Evolutionary conservation across 331 rosid species (phyloP).

Genomic region (Phaseolus coccineus): DNA sequence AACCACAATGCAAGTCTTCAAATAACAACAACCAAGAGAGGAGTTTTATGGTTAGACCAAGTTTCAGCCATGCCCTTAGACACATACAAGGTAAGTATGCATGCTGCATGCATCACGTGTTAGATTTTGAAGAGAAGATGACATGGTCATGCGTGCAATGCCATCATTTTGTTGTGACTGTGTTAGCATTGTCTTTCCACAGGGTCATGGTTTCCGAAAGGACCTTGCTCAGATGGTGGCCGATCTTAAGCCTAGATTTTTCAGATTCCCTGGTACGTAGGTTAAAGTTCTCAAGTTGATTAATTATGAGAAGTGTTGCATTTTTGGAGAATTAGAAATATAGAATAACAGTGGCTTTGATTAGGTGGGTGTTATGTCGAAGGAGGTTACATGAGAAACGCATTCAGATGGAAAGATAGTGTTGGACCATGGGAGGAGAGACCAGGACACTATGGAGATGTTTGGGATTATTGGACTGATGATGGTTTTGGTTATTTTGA

Average conservation of each 20-base stretch:
- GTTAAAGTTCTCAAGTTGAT: too few relatives aligned
- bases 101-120: not conserved
- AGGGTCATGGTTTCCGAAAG: conserved; percentile 74
- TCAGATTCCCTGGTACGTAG: conserved; percentile 78
- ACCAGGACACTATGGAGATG: conserved; percentile 79
- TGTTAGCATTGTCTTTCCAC: conserved; percentile 17
- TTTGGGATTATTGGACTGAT: conserved; percentile 88
- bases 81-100: conserved; percentile 59
- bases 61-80: conserved; percentile 79
- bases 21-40: conserved; percentile 61
- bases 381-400: conserved; percentile 72
- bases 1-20: conserved; percentile 67
- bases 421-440: conserved; percentile 80
- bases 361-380: conserved; percentile 77
- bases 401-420: conserved; percentile 76
- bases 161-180: not conserved
- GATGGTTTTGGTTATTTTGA: conserved; percentile 82
- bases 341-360: too few relatives aligned
- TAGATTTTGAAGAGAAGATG: too few relatives aligned
- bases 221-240: conserved; percentile 67
- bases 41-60: conserved; percentile 79
- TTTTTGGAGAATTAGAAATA: too few relatives aligned
- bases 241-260: conserved; percentile 65
- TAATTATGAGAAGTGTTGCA: too few relatives aligned
- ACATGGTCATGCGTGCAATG: not conserved